Conservation (phyloP, 2,329 filamentous ascomycete genomes). For the Xylaria sp. region DNA sequence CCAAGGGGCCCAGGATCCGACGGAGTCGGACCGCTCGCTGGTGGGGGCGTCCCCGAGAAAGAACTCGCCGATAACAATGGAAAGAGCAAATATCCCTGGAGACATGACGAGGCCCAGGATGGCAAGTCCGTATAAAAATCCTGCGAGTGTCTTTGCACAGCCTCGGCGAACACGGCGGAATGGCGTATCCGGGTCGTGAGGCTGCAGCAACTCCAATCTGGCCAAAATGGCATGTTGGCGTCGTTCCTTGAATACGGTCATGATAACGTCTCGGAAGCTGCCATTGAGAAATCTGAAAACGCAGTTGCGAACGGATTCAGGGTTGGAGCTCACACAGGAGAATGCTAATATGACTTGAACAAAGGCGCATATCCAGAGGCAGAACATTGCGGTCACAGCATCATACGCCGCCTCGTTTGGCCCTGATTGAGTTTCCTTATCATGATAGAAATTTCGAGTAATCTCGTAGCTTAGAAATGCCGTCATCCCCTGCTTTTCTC, state of each 20-base stretch:
- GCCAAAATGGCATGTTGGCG: background rate
- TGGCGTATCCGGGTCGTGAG: background rate
- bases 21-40: background rate
- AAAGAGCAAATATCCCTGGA: background rate
- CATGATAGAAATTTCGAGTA: background rate
- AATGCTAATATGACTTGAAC: background rate
- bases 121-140: background rate
- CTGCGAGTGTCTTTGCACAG: background rate
- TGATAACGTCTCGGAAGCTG: background rate
- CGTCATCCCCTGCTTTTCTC: background rate
- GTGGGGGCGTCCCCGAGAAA: background rate
- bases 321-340: background rate
- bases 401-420: background rate
- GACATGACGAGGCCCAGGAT: background rate
- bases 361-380: background rate
- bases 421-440: background rate
- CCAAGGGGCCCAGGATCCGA: slow-evolving; percentile 1
- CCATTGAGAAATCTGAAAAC: background rate
- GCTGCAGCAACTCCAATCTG: background rate
- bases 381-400: background rate
- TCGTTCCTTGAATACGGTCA: background rate
- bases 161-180: background rate
- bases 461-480: background rate
- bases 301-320: background rate
- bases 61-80: background rate